Conservation (phyloP, 1,139 yeast genomes). For the Sugiyamaella grinbergsii region DNA sequence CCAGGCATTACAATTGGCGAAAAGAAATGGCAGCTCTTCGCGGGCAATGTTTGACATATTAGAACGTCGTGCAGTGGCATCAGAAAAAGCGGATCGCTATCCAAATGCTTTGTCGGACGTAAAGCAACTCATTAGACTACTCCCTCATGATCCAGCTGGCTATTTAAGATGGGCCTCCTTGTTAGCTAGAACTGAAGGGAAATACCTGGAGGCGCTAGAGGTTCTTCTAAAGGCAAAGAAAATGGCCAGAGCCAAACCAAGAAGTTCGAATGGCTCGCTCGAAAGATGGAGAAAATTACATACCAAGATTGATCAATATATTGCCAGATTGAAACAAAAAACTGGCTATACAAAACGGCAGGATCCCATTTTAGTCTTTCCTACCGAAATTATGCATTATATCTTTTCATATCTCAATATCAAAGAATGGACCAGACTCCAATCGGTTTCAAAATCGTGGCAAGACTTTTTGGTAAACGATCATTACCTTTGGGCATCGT, state of each 20-base stretch:
- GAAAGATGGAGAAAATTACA: slow-evolving; percentile 8
- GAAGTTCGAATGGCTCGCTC: neutral
- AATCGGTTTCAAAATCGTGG: slow-evolving; percentile 12
- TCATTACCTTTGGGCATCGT: slow-evolving; percentile 12
- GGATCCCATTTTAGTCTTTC: slow-evolving; percentile 7
- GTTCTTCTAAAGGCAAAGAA: slow-evolving; percentile 6
- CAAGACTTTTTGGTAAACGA: slow-evolving; percentile 7
- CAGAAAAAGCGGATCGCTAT: slow-evolving; percentile 4
- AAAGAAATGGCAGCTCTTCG: slow-evolving; percentile 3
- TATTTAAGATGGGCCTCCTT: slow-evolving; percentile 9
- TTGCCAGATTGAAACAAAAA: slow-evolving; percentile 1
- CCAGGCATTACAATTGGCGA: slow-evolving; percentile 9
- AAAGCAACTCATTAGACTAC: neutral
- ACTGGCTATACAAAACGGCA: slow-evolving; percentile 2
- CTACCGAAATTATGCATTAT: slow-evolving; percentile 2
- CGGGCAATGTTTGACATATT: slow-evolving; percentile 5
- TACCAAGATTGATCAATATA: neutral
- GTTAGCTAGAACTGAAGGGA: neutral
- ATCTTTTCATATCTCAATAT: slow-evolving; percentile 2
- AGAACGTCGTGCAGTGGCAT: slow-evolving; percentile 10
- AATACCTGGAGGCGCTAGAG: slow-evolving; percentile 4
- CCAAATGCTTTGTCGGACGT: slow-evolving; percentile 12
- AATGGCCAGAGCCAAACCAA: neutral
- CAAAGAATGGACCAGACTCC: slow-evolving; percentile 11
- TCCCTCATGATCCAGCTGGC: slow-evolving; percentile 14